Evolutionary conservation across 768 basidiomycete species (phyloP), one percentile per base, ranked within the genome.

Genomic region (Mycena rebaudengoi): DNA sequence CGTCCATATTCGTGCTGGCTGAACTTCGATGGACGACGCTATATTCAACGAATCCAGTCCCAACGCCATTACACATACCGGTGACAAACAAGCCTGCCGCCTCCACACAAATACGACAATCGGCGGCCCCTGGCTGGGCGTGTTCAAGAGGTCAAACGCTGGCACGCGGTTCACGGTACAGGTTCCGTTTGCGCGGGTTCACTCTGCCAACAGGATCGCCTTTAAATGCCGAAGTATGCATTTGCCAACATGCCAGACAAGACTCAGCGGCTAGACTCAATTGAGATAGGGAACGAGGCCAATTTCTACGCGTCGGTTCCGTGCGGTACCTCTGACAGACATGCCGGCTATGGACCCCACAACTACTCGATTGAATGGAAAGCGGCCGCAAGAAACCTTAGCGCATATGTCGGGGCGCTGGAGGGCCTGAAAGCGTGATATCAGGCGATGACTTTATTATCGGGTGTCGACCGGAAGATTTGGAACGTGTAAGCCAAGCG

Each of bases 21-120:
- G 56, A 29, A 58, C 56, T 21, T 48, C 56, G 5, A 50, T 49
- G 57, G 57, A 59, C 29, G 50, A 59, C 57, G 49, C 13, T 12
- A 49, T 48, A 28, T 58, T 58, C 46, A 39, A 37, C 20, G 45
- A 33, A 8, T 37, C 45, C 12, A 48, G 20, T 20, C 4, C 10
- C 35, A 10, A 54, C 5, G 26, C 39, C 5, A 8, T 54, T 2
- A 41, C 13, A 4, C 2, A 18, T 14, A 54, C 53, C 8, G 51
- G 23, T 16, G 14, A 40, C 16, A 14, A 11, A 14, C 6, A 3
- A 16, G 3, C 8, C 28, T 55, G 53, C 30, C 40, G 16, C 29
- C 53, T 55, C 5, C 16, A 44, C 28, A 20, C 53, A 21, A 55
- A 55, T 21, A 12, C 2, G 8, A 55, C 53, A 25, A 43, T 55